phyloP scores from a whole-genome alignment of 176 grass and related monocot species.

The Tuctoria greenei region DNA sequence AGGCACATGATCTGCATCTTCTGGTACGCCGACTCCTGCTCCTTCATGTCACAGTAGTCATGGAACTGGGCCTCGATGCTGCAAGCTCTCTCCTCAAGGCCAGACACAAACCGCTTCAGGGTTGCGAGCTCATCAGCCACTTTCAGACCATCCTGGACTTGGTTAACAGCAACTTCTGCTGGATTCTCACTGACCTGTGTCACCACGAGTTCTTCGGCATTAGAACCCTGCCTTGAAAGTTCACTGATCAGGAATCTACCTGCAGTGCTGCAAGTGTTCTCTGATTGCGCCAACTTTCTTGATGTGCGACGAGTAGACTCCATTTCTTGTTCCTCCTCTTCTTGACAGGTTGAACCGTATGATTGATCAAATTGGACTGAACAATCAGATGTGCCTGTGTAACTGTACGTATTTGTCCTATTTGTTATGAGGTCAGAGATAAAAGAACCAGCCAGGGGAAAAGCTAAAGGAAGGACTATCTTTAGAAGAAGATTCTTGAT shows the following conservation, averaged over 20 bases:
- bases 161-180: slow-evolving; percentile 11
- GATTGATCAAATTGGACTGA: slow-evolving; percentile 29
- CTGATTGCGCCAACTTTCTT: neutral
- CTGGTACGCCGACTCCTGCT: slow-evolving; percentile 65
- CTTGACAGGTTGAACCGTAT: slow-evolving; percentile 26
- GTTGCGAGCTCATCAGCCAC: slow-evolving; percentile 42
- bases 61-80: slow-evolving; percentile 53
- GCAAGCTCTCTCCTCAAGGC: slow-evolving; percentile 40
- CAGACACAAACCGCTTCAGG: slow-evolving; percentile 49
- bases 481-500: slow-evolving; percentile 73
- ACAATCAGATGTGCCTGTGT: slow-evolving; percentile 15
- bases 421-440: slow-evolving; percentile 55
- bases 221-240: slow-evolving; percentile 24
- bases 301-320: neutral
- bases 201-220: slow-evolving; percentile 30
- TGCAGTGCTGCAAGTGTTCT: slow-evolving; percentile 31
- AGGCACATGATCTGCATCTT: slow-evolving; percentile 94
- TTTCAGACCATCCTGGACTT: neutral
- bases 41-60: slow-evolving; percentile 66
- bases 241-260: slow-evolving; percentile 17
- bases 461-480: slow-evolving; percentile 54
- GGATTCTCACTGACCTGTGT: slow-evolving; percentile 2
- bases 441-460: slow-evolving; percentile 65
- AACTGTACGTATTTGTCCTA: slow-evolving; percentile 30
- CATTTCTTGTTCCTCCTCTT: slow-evolving; percentile 49